Evolutionary conservation across 169 alveolate genomes (phyloP).

Genomic region (Eimeria sp.): DNA sequence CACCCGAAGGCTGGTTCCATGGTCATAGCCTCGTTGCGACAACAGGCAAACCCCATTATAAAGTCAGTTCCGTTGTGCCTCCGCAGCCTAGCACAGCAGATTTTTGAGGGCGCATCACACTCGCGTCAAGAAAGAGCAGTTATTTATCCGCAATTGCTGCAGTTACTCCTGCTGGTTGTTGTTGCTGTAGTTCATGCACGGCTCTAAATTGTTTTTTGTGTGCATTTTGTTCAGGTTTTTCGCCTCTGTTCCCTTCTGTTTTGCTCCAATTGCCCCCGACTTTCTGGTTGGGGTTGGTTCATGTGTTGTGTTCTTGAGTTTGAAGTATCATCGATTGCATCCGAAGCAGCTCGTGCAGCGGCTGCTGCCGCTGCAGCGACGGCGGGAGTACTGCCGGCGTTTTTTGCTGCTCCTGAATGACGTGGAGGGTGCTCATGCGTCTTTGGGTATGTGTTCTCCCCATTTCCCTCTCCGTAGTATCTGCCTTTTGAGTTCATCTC

Average conservation of each 20-base stretch:
- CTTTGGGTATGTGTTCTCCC: conserved; percentile 30
- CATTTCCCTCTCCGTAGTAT: neutral
- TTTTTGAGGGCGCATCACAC: neutral
- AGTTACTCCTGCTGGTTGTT: neutral
- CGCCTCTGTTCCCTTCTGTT: conserved; percentile 76
- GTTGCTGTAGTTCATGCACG: neutral
- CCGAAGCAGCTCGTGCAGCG: conserved; percentile 83
- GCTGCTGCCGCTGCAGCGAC: conserved; percentile 76
- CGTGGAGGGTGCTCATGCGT: conserved; percentile 54
- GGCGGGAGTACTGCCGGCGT: conserved; percentile 72
- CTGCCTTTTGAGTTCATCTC: neutral
- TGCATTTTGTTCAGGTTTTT: conserved; percentile 28
- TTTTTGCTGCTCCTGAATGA: conserved; percentile 83
- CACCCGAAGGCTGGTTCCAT: conserved; percentile 59
- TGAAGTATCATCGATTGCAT: conserved; percentile 84
- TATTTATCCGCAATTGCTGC: neutral
- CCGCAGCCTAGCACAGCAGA: neutral
- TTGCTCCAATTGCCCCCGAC: conserved; percentile 84
- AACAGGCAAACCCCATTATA: conserved; percentile 84
- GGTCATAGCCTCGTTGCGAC: conserved; percentile 84
- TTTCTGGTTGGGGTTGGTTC: conserved; percentile 85
- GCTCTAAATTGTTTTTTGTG: neutral
- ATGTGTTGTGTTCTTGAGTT: conserved; percentile 83
- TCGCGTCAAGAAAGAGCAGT: neutral
- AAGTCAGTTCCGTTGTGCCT: neutral